Evolutionary conservation across 169 alveolate genomes (phyloP).

Genomic region (Plasmodium inui): DNA sequence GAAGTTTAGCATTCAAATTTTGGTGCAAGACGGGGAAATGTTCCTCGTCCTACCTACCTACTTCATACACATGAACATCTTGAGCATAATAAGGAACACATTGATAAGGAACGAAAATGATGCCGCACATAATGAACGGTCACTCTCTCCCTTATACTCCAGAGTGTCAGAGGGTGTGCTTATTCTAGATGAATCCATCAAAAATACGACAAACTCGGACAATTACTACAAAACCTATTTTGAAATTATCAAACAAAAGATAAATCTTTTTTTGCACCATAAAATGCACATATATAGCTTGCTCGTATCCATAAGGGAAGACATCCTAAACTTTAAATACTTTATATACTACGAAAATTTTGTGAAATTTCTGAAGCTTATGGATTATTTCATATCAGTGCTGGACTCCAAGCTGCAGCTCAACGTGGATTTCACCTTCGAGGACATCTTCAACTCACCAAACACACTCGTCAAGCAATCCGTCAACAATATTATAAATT

Average conservation of each 20-base stretch:
- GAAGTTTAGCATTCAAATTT: constrained; percentile 64
- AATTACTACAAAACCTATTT: constrained; percentile 29
- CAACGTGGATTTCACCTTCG: constrained; percentile 37
- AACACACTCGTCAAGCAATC: constrained; percentile 14
- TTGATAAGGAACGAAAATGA: constrained; percentile 43
- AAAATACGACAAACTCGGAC: constrained; percentile 13
- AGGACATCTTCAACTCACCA: constrained; percentile 36
- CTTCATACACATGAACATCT: constrained; percentile 35
- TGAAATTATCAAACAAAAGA: constrained; percentile 48
- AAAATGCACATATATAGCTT: constrained; percentile 45
- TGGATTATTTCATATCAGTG: constrained; percentile 29
- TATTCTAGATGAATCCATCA: constrained; percentile 20
- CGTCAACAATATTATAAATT: constrained; percentile 23
- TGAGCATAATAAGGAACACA: constrained; percentile 27
- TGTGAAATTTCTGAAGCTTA: constrained; percentile 33
- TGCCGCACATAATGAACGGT: neutral
- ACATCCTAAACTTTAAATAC: constrained; percentile 62
- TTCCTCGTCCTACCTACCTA: constrained; percentile 62
- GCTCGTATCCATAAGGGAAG: constrained; percentile 64
- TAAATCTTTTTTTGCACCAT: constrained; percentile 15
- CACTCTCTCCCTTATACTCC: neutral
- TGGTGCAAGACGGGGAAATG: constrained; percentile 48
- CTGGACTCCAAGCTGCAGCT: constrained; percentile 32
- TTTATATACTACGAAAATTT: constrained; percentile 46
- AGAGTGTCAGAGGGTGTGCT: neutral